Conservation (phyloP, 202 grass and related monocot species). For the Bolboschoenoplectus hybrid region DNA sequence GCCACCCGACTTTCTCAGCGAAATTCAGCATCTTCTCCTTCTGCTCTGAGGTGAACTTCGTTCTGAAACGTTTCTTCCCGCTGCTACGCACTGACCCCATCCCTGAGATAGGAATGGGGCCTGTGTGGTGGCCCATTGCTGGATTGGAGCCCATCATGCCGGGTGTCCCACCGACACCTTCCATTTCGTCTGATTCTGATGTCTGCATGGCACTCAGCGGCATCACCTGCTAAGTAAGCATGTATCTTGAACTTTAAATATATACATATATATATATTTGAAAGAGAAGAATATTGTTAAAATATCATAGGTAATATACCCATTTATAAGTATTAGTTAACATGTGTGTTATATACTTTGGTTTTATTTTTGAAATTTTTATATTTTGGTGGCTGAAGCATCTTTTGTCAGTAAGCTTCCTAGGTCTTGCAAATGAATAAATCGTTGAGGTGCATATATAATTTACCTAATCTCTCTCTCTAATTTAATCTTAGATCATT, state of each 20-base stretch:
- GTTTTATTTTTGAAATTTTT: background rate
- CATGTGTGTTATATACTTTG: background rate
- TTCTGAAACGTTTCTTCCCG: constrained; percentile 77
- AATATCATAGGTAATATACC: background rate
- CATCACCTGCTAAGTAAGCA: constrained; percentile 56
- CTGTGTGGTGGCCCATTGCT: background rate
- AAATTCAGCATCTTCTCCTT: constrained; percentile 90
- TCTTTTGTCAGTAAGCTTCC: background rate
- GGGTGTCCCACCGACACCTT: constrained; percentile 25
- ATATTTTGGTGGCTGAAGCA: background rate
- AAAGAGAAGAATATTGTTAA: background rate
- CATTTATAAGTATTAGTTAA: background rate
- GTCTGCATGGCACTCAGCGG: constrained; percentile 80
- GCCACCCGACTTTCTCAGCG: constrained; percentile 84
- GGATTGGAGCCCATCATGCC: constrained; percentile 33
- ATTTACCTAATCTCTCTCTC: background rate
- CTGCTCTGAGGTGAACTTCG: constrained; percentile 92
- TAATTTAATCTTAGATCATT: background rate
- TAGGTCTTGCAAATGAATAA: constrained; percentile 15
- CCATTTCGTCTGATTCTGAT: constrained; percentile 82
- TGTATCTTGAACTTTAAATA: constrained; percentile 8
- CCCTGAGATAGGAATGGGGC: background rate
- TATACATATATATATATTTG: background rate
- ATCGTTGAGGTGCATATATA: background rate
- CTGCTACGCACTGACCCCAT: constrained; percentile 26